Base-by-base conservation (phyloP, 129 eudicot genomes). In the Helichrysum umbraculigerum region DNA sequence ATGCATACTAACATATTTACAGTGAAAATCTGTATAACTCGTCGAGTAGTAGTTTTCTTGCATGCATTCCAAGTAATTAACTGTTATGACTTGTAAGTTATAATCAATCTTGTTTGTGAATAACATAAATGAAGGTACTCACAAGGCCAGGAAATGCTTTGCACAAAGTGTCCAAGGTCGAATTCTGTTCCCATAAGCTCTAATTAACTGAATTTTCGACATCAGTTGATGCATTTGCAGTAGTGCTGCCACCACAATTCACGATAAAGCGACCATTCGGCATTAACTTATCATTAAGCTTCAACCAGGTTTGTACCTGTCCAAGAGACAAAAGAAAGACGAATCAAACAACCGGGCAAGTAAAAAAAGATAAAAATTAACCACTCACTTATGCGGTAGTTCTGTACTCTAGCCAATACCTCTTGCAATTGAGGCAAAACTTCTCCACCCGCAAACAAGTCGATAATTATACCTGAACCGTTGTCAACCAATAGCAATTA, bases 211-310 rank as follows among this genome's bases (percentile, higher is more conserved):
- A 58, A 33, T 2, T 41, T n/a, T 65, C 79, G 16, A 15, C 30
- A 22, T 58, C 19, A 37, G 15, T 29, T 34, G 71, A 21, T 44
- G 67, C 37, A 65, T 63, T 58, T 78, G 20, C 25, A 22, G 56
- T 28, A 39, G 19, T 64, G 22, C 78, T 72, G 29, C 84, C 94
- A 66, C 94, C 99, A 82, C 99, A 94, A 81, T 94, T 94, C 78
- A 94, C 92, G 90, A 94, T 94, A 37, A 94, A 19, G 11, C 97
- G 93, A 20, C 99, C 97, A 66, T 84, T 85, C 33, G 97, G 89
- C 99, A 89, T 94, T 78, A 91, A 81, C 50, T 83, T 94, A 34
- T 85, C 75, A n/a, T 77, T 64, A 32, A 94, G 71, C 28, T 81
- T 77, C 75, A 89, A 77, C 97, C 99, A 94, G 56, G 90, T 91